Conservation (phyloP, 768 basidiomycete genomes). For the Mycena metata region DNA sequence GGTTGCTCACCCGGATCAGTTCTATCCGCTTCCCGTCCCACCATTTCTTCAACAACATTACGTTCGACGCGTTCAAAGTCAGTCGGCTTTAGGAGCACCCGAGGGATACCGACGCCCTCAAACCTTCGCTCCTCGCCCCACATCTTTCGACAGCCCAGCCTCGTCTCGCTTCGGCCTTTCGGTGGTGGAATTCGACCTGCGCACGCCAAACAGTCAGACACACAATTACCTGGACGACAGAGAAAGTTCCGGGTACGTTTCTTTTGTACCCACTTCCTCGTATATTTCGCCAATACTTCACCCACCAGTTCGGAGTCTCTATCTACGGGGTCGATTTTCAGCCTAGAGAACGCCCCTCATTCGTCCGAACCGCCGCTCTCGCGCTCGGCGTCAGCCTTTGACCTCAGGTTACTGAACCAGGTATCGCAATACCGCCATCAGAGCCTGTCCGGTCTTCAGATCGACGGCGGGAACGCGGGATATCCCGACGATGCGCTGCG, state of each 20-base stretch:
- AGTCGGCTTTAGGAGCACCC: conserved; percentile 40
- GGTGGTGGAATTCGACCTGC: conserved; percentile 24
- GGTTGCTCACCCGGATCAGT: conserved; percentile 22
- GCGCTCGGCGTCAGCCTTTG: conserved; percentile 29
- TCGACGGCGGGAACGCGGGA: background rate
- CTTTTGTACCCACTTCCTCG: background rate
- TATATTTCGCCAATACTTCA: background rate
- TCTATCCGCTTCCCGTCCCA: conserved; percentile 2
- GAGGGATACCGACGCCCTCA: conserved; percentile 18
- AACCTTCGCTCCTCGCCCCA: conserved; percentile 29
- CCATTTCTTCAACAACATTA: conserved; percentile 36
- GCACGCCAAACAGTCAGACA: conserved; percentile 3
- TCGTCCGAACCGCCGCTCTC: conserved; percentile 4
- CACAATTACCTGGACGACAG: conserved; percentile 40
- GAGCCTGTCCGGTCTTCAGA: conserved; percentile 5
- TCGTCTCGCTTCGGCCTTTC: conserved; percentile 10
- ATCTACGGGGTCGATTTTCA: conserved; percentile 22
- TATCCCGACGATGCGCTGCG: background rate
- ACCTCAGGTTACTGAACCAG: conserved; percentile 19
- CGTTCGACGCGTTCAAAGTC: conserved; percentile 45
- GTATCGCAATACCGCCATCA: conserved; percentile 14
- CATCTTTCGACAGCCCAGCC: conserved; percentile 34
- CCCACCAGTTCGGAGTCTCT: conserved; percentile 22
- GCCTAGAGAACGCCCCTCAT: background rate
- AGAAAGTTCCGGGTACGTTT: conserved; percentile 42